Evolutionary conservation across 2,329 filamentous ascomycete genomes (phyloP), one percentile per base, ranked within the genome.

Genomic region (Emmonsiellopsis sp.): DNA sequence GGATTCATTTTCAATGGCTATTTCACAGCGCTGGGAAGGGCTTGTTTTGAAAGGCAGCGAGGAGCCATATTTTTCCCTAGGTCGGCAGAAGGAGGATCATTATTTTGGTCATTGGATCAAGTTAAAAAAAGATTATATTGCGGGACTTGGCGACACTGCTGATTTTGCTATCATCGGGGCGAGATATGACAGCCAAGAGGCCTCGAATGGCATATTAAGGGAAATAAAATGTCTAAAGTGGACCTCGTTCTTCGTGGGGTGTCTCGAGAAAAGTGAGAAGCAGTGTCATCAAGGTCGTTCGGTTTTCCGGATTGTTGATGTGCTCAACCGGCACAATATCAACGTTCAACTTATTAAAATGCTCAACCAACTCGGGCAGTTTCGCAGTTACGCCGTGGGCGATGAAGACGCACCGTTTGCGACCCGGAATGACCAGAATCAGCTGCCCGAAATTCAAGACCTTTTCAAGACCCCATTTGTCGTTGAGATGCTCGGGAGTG

Each of bases 71-170:
- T 87, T 95, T 57, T 74, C 81, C 53, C 61, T 71, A 1, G 58
- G 80, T 78, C 58, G 64, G 57, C 32, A 62, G 62, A 44, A 60
- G 44, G 7, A n/a, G 20, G 62, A 62, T 54, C 60, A 46, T 54
- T 64, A 61, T 59, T 45, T 61, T 60, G 70, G 61, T 57, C 75
- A 32, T 73, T 86, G 83, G 65, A 87, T 95, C 63, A 95, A 95
- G 69, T 69, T 95, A 42, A 95, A 95, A 68, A 89, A 89, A 62
- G 88, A 93, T 63, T 95, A 94, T 62, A 80, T 95, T 38, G 76
- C 79, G 30, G 82, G 82, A 2, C 81, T 92, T 64, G 89, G 89
- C 0, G 90, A 94, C 56, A 82, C 89, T 32, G 87, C 87, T 8
- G 91, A 95, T 66, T 87, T 95, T 64, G 84, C 86, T 1, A 77